Conservation (phyloP, 176 grass and related monocot species). For the Oryza nivara region DNA sequence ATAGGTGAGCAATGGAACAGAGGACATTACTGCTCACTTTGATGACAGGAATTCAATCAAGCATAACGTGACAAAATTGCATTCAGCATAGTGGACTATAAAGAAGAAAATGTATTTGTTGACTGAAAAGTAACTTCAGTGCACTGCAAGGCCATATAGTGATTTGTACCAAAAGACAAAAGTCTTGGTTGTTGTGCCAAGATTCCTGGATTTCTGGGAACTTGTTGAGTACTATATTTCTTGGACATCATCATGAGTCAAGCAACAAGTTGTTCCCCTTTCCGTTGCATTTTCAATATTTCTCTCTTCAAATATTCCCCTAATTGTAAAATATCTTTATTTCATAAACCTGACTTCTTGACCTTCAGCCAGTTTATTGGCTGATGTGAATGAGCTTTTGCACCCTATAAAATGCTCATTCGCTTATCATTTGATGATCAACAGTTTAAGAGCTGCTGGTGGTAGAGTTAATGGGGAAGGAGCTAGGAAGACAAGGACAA, state of each 20-base stretch:
- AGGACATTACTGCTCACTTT: background rate
- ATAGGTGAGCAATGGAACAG: background rate
- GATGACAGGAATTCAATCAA: background rate
- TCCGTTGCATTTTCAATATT: slow-evolving; percentile 17
- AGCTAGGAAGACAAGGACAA: slow-evolving; percentile 69
- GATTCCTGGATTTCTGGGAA: slow-evolving; percentile 60
- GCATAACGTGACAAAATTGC: slow-evolving; percentile 23
- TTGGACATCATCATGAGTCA: slow-evolving; percentile 61
- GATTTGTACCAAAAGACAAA: slow-evolving; percentile 43
- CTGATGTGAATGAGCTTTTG: background rate
- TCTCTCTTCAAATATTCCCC: background rate
- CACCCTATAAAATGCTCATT: slow-evolving; percentile 8
- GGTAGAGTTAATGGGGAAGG: slow-evolving; percentile 72
- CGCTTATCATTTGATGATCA: slow-evolving; percentile 32
- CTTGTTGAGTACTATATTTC: slow-evolving; percentile 50
- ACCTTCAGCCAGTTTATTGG: background rate
- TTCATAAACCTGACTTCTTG: background rate
- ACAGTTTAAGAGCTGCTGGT: slow-evolving; percentile 70
- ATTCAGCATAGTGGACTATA: background rate
- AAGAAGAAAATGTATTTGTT: slow-evolving; percentile 19
- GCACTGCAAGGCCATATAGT: slow-evolving; percentile 32
- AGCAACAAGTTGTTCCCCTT: slow-evolving; percentile 38
- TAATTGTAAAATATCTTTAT: slow-evolving; percentile 20
- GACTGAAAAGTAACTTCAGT: slow-evolving; percentile 40
- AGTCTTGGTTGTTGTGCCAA: slow-evolving; percentile 46